Conservation (phyloP, 148 eudicot species). For the Cornus suecica region DNA sequence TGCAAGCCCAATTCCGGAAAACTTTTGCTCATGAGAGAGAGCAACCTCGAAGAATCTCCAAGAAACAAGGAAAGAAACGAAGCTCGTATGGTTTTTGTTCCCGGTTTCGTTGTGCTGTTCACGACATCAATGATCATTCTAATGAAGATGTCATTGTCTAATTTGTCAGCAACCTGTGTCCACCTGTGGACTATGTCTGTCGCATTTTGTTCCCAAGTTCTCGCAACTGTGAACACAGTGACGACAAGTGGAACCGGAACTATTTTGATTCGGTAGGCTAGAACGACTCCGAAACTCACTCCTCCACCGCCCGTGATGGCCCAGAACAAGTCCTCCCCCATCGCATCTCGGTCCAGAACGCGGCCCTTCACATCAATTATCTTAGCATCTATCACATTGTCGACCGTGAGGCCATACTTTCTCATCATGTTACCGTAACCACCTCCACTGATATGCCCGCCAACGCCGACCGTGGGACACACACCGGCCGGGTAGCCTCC, state of each 20-base stretch:
- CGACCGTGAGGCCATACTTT: constrained; percentile 9
- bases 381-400: constrained; percentile 19
- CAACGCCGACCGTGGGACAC: constrained; percentile 17
- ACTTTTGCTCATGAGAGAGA: constrained; percentile 21
- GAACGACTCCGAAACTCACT: constrained; percentile 29
- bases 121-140: constrained; percentile 21
- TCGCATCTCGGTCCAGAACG: background rate
- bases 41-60: constrained; percentile 23
- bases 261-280: constrained; percentile 31
- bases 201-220: constrained; percentile 16
- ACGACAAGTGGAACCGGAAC: constrained; percentile 37
- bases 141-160: constrained; percentile 14
- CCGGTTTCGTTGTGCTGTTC: background rate
- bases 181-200: constrained; percentile 21
- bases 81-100: constrained; percentile 8
- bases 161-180: constrained; percentile 16
- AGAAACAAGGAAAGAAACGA: constrained; percentile 27
- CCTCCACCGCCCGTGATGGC: constrained; percentile 46
- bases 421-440: constrained; percentile 16
- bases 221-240: constrained; percentile 29
- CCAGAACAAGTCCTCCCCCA: constrained; percentile 34
- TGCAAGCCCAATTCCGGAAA: constrained; percentile 35
- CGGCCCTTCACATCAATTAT: constrained; percentile 27
- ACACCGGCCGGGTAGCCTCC: constrained; percentile 8
- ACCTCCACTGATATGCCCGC: constrained; percentile 16